These are phyloP conservation scores for Globisporangium radiosum DNA, from an alignment of 352 stramenopile genomes.

Conservation along the genomic window DNA sequence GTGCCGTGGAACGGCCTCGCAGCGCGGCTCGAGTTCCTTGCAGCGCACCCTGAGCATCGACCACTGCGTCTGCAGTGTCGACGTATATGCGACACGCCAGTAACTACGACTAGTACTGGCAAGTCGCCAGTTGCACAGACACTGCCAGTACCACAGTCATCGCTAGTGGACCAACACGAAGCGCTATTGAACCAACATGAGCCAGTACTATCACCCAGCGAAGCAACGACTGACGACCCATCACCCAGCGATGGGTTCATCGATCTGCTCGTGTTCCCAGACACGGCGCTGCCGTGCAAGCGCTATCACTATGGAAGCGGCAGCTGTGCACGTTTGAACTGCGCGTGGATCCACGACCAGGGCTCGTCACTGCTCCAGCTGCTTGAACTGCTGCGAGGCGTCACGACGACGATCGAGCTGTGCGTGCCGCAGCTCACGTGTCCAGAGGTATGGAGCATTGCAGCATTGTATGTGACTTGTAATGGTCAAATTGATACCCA, in stretches of 20 bases:
- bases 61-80: background rate
- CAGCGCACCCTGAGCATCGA: background rate
- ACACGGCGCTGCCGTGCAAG: conserved; percentile 1
- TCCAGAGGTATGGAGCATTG: background rate
- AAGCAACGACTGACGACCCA: too few relatives aligned
- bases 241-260: background rate
- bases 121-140: background rate
- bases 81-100: background rate
- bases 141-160: background rate
- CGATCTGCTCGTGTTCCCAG: conserved; percentile 1
- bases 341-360: background rate
- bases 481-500: too few relatives aligned
- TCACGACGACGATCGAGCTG: background rate
- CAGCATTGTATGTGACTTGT: too few relatives aligned
- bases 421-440: background rate
- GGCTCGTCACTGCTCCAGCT: conserved; percentile 1
- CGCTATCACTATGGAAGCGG: background rate
- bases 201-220: too few relatives aligned
- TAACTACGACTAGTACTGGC: background rate
- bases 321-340: background rate
- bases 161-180: background rate
- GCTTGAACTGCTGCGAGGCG: background rate
- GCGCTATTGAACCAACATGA: background rate
- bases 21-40: background rate
- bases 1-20: background rate